Conservation (phyloP, 2,329 filamentous ascomycete genomes). For the Mycocentrospora acerina region DNA sequence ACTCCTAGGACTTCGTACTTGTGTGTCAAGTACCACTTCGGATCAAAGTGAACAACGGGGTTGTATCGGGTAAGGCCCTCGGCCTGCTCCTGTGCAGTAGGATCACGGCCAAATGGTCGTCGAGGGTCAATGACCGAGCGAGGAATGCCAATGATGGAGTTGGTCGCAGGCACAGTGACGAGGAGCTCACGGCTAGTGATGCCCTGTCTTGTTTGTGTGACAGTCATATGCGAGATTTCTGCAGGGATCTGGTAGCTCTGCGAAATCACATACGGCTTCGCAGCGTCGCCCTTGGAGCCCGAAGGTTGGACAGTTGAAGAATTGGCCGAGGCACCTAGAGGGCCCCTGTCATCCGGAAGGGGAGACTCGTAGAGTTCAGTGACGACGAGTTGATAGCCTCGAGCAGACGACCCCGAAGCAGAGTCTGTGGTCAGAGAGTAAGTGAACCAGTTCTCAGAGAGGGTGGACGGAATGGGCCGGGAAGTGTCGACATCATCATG, state of each 20-base stretch:
- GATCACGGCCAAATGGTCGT: constrained; percentile 80
- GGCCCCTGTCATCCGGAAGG: constrained; percentile 79
- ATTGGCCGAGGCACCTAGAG: constrained; percentile 68
- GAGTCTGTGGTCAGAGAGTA: constrained; percentile 71
- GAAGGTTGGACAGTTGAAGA: constrained; percentile 75
- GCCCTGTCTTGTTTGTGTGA: constrained; percentile 88
- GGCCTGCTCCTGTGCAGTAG: constrained; percentile 74
- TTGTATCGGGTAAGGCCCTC: constrained; percentile 79
- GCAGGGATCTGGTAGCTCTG: constrained; percentile 81
- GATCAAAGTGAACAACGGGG: constrained; percentile 79
- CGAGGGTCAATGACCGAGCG: constrained; percentile 80
- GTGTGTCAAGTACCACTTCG: constrained; percentile 78
- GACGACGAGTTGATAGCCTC: constrained; percentile 83
- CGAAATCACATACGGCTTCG: constrained; percentile 73
- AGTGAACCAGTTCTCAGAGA: constrained; percentile 94
- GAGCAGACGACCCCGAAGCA: constrained; percentile 57
- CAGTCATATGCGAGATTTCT: constrained; percentile 75
- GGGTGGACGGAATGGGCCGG: constrained; percentile 72
- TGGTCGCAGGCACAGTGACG: constrained; percentile 71
- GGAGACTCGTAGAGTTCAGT: constrained; percentile 90
- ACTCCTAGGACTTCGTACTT: constrained; percentile 78
- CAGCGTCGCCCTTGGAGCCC: constrained; percentile 55
- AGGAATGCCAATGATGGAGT: constrained; percentile 77
- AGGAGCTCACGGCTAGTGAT: constrained; percentile 83
- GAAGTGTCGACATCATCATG: constrained; percentile 73